These are phyloP conservation scores for Phaseolus coccineus DNA, from an alignment of 331 rosid species.

Conservation along the genomic window DNA sequence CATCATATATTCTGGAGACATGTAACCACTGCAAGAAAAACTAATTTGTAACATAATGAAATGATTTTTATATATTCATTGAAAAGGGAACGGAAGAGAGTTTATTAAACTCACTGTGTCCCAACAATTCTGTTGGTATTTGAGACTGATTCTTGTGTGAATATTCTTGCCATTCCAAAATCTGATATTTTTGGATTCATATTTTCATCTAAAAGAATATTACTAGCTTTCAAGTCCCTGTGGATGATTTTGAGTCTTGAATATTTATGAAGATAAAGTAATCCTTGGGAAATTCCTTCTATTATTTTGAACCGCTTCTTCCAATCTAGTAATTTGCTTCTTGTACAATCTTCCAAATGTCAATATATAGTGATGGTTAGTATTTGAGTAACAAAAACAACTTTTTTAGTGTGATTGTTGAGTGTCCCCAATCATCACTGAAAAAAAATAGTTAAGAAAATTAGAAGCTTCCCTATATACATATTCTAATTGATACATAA, in stretches of 20 bases:
- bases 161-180: neutral
- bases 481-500: neutral
- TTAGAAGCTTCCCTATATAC: neutral
- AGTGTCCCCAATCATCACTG: too few species aligned
- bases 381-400: neutral
- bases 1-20: neutral
- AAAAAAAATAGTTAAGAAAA: neutral
- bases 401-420: neutral
- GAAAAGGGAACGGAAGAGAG: neutral
- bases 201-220: neutral
- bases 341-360: neutral
- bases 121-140: neutral
- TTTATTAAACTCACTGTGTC: neutral
- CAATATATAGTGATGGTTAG: neutral
- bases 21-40: neutral
- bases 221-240: neutral
- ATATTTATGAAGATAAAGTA: neutral
- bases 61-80: neutral
- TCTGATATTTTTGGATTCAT: neutral
- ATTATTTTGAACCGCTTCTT: neutral
- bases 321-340: neutral
- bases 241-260: neutral
- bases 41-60: neutral
- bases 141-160: neutral
- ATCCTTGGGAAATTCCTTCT: neutral